Conservation (phyloP, 2,329 filamentous ascomycete genomes). For the Epichloe amarillans region DNA sequence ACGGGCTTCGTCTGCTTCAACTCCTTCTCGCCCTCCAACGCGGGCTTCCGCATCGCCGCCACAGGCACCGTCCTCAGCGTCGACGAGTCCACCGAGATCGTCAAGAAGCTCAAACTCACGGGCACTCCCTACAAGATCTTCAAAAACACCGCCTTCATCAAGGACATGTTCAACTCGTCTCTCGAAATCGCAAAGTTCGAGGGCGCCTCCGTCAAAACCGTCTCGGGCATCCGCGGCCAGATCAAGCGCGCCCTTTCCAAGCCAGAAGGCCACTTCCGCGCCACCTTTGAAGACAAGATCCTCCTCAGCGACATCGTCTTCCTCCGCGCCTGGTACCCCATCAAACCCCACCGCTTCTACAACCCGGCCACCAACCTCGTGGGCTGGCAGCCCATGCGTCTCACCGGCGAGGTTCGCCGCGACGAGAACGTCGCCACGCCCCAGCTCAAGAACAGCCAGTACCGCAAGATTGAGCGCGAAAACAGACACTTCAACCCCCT, state of each 20-base stretch:
- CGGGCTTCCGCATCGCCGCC: constrained; percentile 87
- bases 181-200: constrained; percentile 98
- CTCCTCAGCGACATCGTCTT: constrained; percentile 95
- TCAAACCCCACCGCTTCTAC: constrained; percentile 92
- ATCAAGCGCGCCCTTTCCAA: constrained; percentile 93
- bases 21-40: constrained; percentile 68
- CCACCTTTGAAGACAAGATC: constrained; percentile 97
- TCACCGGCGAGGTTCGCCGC: constrained; percentile 81
- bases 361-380: constrained; percentile 91
- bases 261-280: constrained; percentile 89
- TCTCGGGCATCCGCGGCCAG: constrained; percentile 88
- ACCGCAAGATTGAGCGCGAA: constrained; percentile 54
- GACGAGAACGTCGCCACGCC: constrained; percentile 66
- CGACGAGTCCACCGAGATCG: constrained; percentile 91
- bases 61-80: constrained; percentile 89
- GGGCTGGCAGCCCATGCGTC: constrained; percentile 85
- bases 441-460: constrained; percentile 69
- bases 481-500: constrained; percentile 68
- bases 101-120: constrained; percentile 97
- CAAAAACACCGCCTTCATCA: constrained; percentile 98
- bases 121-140: constrained; percentile 94
- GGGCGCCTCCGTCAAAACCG: constrained; percentile 87
- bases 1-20: constrained; percentile 93
- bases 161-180: constrained; percentile 90
- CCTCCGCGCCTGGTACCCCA: constrained; percentile 89